Evolutionary conservation across 192 early-diverging fungal species (phyloP), one percentile per base, ranked within the genome.

Genomic region (Backusella morwellensis): DNA sequence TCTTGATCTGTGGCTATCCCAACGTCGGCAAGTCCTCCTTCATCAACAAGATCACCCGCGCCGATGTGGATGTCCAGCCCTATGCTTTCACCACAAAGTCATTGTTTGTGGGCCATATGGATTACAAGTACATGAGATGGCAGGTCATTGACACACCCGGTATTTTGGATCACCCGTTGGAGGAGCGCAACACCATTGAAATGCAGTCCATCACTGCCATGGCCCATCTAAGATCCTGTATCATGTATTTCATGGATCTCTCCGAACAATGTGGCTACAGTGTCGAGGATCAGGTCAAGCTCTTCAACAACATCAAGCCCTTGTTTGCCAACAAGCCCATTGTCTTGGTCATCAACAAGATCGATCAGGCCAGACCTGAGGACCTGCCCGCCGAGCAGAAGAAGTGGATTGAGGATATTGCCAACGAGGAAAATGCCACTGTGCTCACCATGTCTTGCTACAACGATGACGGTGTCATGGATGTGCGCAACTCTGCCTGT

Each of bases 91-190:
- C 98, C 29, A 99, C 98, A 75, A 99, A 99, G 89, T 96, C 94
- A 23, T 88, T 99, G 80, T 99, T 99, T 87, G 98, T 99, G 35
- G 98, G 98, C 40, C 98, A 99, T 81, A 99, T 99, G 98, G 97
- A 99, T 87, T 98, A 98, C 93, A 97, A 96, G 86, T 97, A 99
- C 85, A 88, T 98, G 85, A 88, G 97, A 83, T 99, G 98, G 98
- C 98, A 99, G 85, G 98, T 99, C n/a, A 99, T 99, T 73, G 98
- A 99, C 84, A 99, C 98, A 54, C 98, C 98, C 40, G 98, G 98
- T 72, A 98, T 99, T 82, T 89, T 99, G 63, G 98, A 99, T 86
- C 98, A 98, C 82, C 97, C 98, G 29, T 89, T 99, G 70, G 98
- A 99, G 87, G 92, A 99, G 80, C 91, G 97, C 79, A 99, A 99